These are phyloP conservation scores for Leccinum subtestaceum DNA, from an alignment of 768 basidiomycete genomes.

Conservation along the genomic window DNA sequence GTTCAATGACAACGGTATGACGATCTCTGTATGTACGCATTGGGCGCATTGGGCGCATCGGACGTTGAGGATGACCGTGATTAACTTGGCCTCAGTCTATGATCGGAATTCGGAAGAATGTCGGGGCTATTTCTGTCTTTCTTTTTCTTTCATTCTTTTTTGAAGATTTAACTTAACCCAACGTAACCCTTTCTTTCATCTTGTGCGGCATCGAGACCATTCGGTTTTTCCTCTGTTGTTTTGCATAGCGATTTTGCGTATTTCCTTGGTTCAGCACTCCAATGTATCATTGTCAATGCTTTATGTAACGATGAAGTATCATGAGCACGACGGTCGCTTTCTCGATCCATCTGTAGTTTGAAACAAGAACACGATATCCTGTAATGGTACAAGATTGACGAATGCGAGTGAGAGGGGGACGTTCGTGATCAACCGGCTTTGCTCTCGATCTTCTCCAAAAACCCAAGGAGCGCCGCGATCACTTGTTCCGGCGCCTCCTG, in stretches of 20 bases:
- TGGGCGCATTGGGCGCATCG: not conserved
- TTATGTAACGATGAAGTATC: constrained; percentile 15
- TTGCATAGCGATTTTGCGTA: constrained; percentile 21
- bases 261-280: constrained; percentile 18
- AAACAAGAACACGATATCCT: not conserved
- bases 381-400: not conserved
- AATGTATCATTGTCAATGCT: constrained; percentile 23
- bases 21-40: not conserved
- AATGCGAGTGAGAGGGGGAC: not conserved
- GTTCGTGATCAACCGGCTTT: not conserved
- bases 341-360: constrained; percentile 15
- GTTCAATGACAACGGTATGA: constrained; percentile 15
- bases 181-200: constrained; percentile 2
- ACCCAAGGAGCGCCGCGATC: constrained; percentile 38
- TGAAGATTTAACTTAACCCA: constrained; percentile 7
- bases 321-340: constrained; percentile 13
- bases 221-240: constrained; percentile 21
- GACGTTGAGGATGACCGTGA: not conserved
- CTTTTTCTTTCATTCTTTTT: not conserved
- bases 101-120: not conserved
- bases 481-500: constrained; percentile 51
- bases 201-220: constrained; percentile 5
- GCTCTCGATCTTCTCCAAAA: constrained; percentile 33
- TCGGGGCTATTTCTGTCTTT: not conserved
- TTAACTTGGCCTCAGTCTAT: not conserved